Base-by-base conservation (phyloP, 2,329 filamentous ascomycete genomes). In the Penicillium palitans region DNA sequence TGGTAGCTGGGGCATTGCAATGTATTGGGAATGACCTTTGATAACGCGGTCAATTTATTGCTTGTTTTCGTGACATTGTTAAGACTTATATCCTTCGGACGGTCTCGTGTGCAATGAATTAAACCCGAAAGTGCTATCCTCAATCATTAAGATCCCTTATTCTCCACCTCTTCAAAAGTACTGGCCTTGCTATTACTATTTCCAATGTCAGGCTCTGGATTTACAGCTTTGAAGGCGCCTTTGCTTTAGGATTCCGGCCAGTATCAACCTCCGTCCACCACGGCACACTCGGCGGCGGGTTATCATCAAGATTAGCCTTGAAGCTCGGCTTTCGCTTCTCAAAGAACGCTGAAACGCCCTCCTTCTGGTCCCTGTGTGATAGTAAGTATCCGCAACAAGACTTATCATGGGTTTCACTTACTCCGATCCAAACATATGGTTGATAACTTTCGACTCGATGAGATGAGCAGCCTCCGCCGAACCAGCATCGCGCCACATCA, bases 381-480 rank as follows among this genome's bases (percentile, higher is more conserved):
- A 13, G 42, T 66, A 27, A 66, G 55, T 21, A 25, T 39, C n/a
- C 19, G 6, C 33, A 27, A 19, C 6, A 9, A 9, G 19, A 3
- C 10, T 17, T 3, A 19, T 52, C n/a, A 19, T 42, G 1, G 7
- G 33, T 17, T 37, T 2, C 4, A 66, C 68, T 40, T 66, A 72
- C 70, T 48, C 56, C 6, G 69, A 65, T 17, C 68, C 73, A 65
- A 79, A 78, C 59, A 77, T 65, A 47, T 75, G 72, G 53, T 70
- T 72, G n/a, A 79, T 73, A 33, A 78, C 55, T 21, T 64, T 66
- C 7, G 75, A 78, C 61, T 93, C 89, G 31, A 92, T 75, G 62
- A 91, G 72, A 77, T 91, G 88, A 55, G 88, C 84, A 50, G 81
- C 87, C 76, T 93, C 90, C 0, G 88, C 83, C 24, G 81, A 84